Percentiles rank a stretch among this genome's conserved stretches.
These are phyloP conservation scores for Leptomonas pyrrhocoris DNA, from an alignment of 208 protist species.

Conservation along the genomic window DNA sequence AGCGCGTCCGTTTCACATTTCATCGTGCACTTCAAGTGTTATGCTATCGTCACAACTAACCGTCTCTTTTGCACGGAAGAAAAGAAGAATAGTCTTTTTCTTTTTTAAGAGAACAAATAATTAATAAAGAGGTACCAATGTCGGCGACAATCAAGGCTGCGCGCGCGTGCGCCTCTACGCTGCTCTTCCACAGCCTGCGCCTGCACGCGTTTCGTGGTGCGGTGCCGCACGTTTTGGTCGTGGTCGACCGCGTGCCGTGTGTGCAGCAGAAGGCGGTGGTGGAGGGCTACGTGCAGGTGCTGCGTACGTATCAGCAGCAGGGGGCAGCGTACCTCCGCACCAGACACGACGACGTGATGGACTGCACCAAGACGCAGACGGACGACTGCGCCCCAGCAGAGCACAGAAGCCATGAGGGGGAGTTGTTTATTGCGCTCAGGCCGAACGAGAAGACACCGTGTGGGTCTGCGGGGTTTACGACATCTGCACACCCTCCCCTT, in stretches of 20 bases:
- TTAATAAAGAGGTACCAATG: not conserved
- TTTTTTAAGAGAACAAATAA: not conserved
- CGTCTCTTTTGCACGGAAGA: not conserved
- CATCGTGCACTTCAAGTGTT: not conserved
- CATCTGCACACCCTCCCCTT: not conserved
- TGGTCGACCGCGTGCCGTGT: constrained; percentile 70
- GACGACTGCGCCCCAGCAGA: too few relatives aligned
- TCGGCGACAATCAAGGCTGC: constrained; percentile 59
- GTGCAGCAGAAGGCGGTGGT: constrained; percentile 70
- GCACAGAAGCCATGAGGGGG: not conserved
- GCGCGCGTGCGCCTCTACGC: constrained; percentile 58
- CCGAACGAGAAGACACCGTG: constrained; percentile 39
- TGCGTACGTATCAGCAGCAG: constrained; percentile 56
- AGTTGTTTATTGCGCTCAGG: constrained; percentile 54
- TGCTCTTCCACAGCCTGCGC: constrained; percentile 79
- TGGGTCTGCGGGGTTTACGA: constrained; percentile 42
- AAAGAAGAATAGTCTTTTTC: not conserved
- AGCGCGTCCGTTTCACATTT: too few relatives aligned
- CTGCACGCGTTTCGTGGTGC: constrained; percentile 70
- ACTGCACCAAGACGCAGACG: not conserved
- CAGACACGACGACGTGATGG: constrained; percentile 10
- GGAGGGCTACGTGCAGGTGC: constrained; percentile 76
- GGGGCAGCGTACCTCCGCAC: constrained; percentile 12
- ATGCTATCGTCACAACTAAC: not conserved
- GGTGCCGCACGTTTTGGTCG: constrained; percentile 77